phyloP scores from a whole-genome alignment of 2,329 filamentous ascomycete species.

The Arachnomyces sp. region DNA sequence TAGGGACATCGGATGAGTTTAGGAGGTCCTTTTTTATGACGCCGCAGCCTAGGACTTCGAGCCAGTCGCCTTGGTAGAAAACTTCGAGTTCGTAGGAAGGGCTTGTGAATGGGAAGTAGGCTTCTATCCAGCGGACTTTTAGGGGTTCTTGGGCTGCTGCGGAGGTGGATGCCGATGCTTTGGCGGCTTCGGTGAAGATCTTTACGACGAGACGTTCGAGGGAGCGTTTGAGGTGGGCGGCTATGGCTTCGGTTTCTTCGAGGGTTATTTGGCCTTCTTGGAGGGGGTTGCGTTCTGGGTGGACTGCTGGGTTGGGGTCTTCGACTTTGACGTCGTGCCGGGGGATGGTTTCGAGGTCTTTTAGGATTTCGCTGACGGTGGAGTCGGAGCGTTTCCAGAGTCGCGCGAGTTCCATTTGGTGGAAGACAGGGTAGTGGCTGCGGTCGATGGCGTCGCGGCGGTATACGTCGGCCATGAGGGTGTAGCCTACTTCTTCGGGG shows the following conservation, averaged over 20 bases:
- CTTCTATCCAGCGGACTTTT: slow-evolving; percentile 86
- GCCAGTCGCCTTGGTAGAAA: slow-evolving; percentile 88
- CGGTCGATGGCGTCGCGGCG: slow-evolving; percentile 89
- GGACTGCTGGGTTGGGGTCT: slow-evolving; percentile 70
- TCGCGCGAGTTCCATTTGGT: slow-evolving; percentile 94
- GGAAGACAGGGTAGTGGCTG: slow-evolving; percentile 93
- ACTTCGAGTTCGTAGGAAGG: slow-evolving; percentile 96
- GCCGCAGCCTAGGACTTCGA: slow-evolving; percentile 90
- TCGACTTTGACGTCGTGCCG: slow-evolving; percentile 68
- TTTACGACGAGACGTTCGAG: slow-evolving; percentile 84
- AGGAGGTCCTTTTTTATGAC: slow-evolving; percentile 78
- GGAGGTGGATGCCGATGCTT: slow-evolving; percentile 39
- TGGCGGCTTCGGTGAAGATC: slow-evolving; percentile 66
- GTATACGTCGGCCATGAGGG: slow-evolving; percentile 92
- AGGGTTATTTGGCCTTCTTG: slow-evolving; percentile 62
- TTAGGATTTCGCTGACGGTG: slow-evolving; percentile 54
- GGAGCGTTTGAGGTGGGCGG: slow-evolving; percentile 76
- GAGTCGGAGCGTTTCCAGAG: slow-evolving; percentile 65
- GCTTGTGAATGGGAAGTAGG: slow-evolving; percentile 94
- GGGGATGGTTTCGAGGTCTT: slow-evolving; percentile 63
- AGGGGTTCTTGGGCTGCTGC: slow-evolving; percentile 60
- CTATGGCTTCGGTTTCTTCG: slow-evolving; percentile 74
- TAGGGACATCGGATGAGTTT: slow-evolving; percentile 63
- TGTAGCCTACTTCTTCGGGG: slow-evolving; percentile 58
- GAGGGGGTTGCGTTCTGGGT: slow-evolving; percentile 72